Evolutionary conservation across 2,329 filamentous ascomycete species (phyloP), one percentile per base, ranked within the genome.

Genomic region (Venturiaceae sp.): DNA sequence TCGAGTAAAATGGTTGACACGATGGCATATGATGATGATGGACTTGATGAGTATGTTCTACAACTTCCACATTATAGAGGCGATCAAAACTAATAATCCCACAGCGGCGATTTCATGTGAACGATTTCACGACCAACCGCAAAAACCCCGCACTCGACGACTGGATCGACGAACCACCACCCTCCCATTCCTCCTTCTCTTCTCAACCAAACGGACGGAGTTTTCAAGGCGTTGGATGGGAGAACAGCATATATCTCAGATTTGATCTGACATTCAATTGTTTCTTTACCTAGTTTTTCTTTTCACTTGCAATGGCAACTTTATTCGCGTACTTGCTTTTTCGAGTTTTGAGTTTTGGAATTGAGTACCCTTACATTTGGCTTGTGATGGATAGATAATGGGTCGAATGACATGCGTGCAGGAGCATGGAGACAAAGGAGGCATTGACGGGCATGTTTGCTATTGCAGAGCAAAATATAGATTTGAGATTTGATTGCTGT

Each of bases 11-110:
- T 75, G 54, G 80, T 84, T 16, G 92, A 97, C 72, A 84, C 83
- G n/a, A 83, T 81, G 59, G 78, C 83, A 53, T 96, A 97, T 68
- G 88, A 90, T 32, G 87, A 91, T 58, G 88, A 90, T 41, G 78
- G 71, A 61, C 90, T 90, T 69, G 92, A 89, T 75, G 92, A 95
- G 83, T 90, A 79, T 80, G 90, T 85, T 54, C 33, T 37, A 21
- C 39, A 4, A 30, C 28, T 30, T 39, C n/a, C 23, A 4, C 57
- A 30, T 5, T 30, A n/a, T n/a, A 30, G 4, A 50, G 8, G n/a
- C n/a, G n/a, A n/a, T n/a, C n/a, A n/a, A n/a, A n/a, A n/a, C 63
- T 67, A 59, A 67, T 62, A n/a, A 19, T 16, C 39, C 4, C 53
- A 33, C 59, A 87, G 85, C 68, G 84, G 86, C 65, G 85, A 88